Conservation (phyloP, 2,329 filamentous ascomycete species). For the Fusarium haematococcum region DNA sequence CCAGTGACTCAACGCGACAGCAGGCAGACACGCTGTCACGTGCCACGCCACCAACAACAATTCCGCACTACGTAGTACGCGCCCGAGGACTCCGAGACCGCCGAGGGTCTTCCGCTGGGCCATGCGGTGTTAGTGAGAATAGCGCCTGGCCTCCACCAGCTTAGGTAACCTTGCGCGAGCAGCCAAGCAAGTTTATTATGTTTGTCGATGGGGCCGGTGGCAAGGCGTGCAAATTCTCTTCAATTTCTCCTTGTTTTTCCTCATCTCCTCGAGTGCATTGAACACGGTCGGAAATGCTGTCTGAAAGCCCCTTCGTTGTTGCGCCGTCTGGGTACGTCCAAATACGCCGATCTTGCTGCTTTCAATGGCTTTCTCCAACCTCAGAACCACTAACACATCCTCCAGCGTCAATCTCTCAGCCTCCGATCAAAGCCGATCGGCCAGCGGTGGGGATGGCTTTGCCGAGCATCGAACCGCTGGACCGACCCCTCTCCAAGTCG, state of each 20-base stretch:
- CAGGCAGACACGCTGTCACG: slow-evolving; percentile 46
- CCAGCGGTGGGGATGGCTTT: slow-evolving; percentile 35
- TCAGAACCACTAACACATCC: slow-evolving; percentile 34
- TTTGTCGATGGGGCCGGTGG: slow-evolving; percentile 17
- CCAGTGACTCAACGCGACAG: slow-evolving; percentile 33
- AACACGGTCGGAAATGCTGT: slow-evolving; percentile 15
- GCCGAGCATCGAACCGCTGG: slow-evolving; percentile 42
- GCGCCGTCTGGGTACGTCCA: slow-evolving; percentile 27
- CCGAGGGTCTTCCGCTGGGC: slow-evolving; percentile 13
- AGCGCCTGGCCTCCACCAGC: slow-evolving; percentile 32
- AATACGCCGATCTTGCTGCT: slow-evolving; percentile 6
- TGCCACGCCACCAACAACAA: slow-evolving; percentile 14
- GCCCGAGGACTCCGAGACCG: slow-evolving; percentile 23
- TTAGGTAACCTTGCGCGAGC: slow-evolving; percentile 35
- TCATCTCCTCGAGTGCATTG: neutral
- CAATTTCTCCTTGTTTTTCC: neutral
- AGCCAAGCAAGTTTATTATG: slow-evolving; percentile 21
- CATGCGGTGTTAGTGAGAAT: neutral
- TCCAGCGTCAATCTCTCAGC: slow-evolving; percentile 34
- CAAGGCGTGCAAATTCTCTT: slow-evolving; percentile 10
- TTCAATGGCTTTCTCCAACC: neutral
- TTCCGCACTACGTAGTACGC: neutral
- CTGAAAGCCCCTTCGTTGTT: slow-evolving; percentile 18
- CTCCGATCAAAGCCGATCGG: slow-evolving; percentile 42
- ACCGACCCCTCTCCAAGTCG: slow-evolving; percentile 44